Evolutionary conservation across 768 basidiomycete genomes (phyloP), one percentile per base, ranked within the genome.

Genomic region (Boletus edulis): DNA sequence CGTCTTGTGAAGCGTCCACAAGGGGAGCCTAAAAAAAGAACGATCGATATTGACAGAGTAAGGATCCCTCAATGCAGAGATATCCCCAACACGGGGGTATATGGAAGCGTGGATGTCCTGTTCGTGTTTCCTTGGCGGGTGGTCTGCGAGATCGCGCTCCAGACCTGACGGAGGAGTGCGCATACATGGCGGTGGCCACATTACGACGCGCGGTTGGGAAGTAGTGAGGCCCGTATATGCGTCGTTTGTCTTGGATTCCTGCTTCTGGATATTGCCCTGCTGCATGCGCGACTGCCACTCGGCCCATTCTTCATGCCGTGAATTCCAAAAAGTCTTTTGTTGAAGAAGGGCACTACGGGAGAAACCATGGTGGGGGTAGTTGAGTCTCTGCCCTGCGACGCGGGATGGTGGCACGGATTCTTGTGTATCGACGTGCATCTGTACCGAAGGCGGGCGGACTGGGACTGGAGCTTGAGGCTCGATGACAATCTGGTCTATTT

Each of bases 1-100:
- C 39, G 76, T 78, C 73, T 88, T 88, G 42, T 75, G 70, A 63
- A 88, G 81, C 18, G 86, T 87, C 81, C 85, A 87, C 45, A 82
- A 65, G 4, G 83, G 80, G 61, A 83, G 73, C 34, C 67, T 72
- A 55, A 77, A 77, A 60, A 87, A 85, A 58, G 73, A 81, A 12
- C 80, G 80, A 65, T 89, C 87, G 47, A 85, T 74, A 48, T 81
- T 73, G 55, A 72, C 75, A 46, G 76, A 76, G 62, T 80, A 81
- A 3, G 82, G 79, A 61, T 88, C 84, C 27, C 80, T 78, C 38
- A 87, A 68, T 3, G 83, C 76, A 1, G 74, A 66, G 24, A 89
- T 68, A 58, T 88, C 86, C 6, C 87, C 87, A 12, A 79, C 76
- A 3, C 87, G 78, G n/a, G 87, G 87, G 62, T 82, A 72, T 42